Base-by-base conservation (phyloP, 2,329 filamentous ascomycete genomes). In the Aspergillus pseudotamarii region DNA sequence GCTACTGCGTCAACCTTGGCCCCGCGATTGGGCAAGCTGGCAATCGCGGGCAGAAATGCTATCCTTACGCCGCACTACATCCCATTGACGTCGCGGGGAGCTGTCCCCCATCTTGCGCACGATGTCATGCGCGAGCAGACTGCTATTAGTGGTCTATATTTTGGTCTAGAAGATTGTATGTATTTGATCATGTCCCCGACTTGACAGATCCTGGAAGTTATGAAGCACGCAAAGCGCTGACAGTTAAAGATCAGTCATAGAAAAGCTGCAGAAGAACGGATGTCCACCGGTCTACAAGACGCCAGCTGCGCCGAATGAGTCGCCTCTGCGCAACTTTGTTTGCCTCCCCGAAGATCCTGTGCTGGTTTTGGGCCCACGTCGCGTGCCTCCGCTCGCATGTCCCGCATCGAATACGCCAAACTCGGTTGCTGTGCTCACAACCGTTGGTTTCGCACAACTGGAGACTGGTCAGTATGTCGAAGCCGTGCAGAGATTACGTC, bases 91-190 rank as follows among this genome's bases (percentile, higher is more conserved):
- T 97, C 95, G 38, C 87, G 95, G 72, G 95, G 95, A 26, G 87
- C 87, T 1, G 82, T 98, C 41, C 93, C 95, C 58, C 95, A 99
- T 80, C 80, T 99, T 67, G 91, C 94, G 3, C 94, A 93, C 45
- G 95, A 99, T 81, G 91, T 91, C 65, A 83, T 95, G 68, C 76
- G 80, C 46, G 89, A 87, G 60, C 83, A 90, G 71, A 88, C 89
- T 1, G 76, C 85, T 6, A 83, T 96, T 63, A 81, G 82, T 32
- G 91, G 91, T 30, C 84, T 92, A 3, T 96, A 96, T 75, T 82
- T 95, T 72, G 92, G 91, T 0, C 81, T 98, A 32, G 95, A 99
- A 83, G 95, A 99, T 78, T 98, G 95, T 97, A 84, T 79, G 91
- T 78, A 23, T n/a, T 32, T 21, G 28, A 32, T 12, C 19, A 51